Evolutionary conservation across 2,329 filamentous ascomycete genomes (phyloP).

Genomic region (Cercospora janseana): DNA sequence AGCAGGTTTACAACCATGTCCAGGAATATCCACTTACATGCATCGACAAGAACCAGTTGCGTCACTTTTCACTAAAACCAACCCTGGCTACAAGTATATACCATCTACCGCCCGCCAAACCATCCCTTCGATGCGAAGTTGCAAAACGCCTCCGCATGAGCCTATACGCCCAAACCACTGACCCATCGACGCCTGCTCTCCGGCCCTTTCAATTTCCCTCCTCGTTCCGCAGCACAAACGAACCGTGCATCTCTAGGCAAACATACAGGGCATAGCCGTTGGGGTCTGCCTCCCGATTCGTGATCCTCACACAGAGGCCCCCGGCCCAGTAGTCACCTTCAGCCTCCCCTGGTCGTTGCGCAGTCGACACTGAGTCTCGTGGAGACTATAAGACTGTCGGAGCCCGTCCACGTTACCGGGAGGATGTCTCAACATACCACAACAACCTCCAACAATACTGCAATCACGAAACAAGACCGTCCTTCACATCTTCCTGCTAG

Average conservation of each 20-base stretch:
- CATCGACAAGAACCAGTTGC: constrained; percentile 8
- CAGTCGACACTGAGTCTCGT: neutral
- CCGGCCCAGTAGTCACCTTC: constrained; percentile 5
- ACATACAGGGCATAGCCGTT: too few relatives aligned
- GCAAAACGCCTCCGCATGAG: constrained; percentile 3
- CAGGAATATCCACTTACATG: constrained; percentile 4
- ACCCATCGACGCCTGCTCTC: neutral
- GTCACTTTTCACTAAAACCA: constrained; percentile 4
- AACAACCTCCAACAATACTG: neutral
- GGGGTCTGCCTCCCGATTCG: too few relatives aligned
- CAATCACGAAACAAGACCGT: neutral
- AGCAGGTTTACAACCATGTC: constrained; percentile 15
- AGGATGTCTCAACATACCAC: constrained; percentile 5
- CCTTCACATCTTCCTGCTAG: neutral
- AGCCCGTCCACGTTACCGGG: neutral
- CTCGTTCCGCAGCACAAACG: constrained; percentile 1
- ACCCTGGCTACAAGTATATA: constrained; percentile 10
- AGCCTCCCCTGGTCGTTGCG: neutral
- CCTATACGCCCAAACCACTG: constrained; percentile 12
- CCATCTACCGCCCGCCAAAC: constrained; percentile 6
- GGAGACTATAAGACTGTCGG: constrained; percentile 3
- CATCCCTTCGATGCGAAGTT: neutral
- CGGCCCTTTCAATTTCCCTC: constrained; percentile 8
- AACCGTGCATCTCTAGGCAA: too few relatives aligned
- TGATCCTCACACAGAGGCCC: too few relatives aligned